A percentile compares a stretch with the other conserved stretches of the same genome.
Evolutionary conservation across 768 basidiomycete species (phyloP).

Genomic region (Lactifluus hygrophoroides): DNA sequence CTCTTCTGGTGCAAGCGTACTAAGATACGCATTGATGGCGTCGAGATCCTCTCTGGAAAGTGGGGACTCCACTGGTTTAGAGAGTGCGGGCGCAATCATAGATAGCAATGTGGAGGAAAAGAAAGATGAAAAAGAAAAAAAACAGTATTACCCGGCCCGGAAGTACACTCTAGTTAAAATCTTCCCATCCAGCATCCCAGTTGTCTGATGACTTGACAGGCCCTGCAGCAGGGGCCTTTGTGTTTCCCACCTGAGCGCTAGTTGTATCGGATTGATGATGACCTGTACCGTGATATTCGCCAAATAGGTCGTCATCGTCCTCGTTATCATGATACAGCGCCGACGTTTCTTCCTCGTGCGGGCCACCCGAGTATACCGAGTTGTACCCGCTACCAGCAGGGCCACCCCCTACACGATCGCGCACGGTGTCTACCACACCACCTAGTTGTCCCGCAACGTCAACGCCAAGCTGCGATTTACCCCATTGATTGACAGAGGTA

Average conservation of each 20-base stretch:
- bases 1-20: conserved; percentile 64
- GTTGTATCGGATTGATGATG: background rate
- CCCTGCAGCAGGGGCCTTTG: conserved; percentile 5
- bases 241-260: background rate
- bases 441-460: conserved; percentile 77
- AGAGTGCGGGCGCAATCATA: conserved; percentile 24
- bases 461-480: conserved; percentile 67
- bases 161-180: conserved; percentile 26
- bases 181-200: conserved; percentile 42
- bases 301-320: conserved; percentile 49
- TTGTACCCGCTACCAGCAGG: conserved; percentile 39
- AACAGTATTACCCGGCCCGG: background rate
- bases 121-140: background rate
- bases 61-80: conserved; percentile 46
- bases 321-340: conserved; percentile 52
- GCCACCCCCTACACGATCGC: conserved; percentile 46
- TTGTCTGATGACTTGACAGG: conserved; percentile 32
- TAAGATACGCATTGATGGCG: conserved; percentile 67
- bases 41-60: conserved; percentile 49
- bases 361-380: conserved; percentile 36
- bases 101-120: background rate
- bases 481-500: conserved; percentile 65
- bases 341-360: conserved; percentile 46
- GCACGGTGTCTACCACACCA: conserved; percentile 57
- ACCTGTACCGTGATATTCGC: conserved; percentile 10